These are phyloP conservation scores for Monilinia laxa DNA, from an alignment of 2,329 filamentous ascomycete species.

Conservation along the genomic window DNA sequence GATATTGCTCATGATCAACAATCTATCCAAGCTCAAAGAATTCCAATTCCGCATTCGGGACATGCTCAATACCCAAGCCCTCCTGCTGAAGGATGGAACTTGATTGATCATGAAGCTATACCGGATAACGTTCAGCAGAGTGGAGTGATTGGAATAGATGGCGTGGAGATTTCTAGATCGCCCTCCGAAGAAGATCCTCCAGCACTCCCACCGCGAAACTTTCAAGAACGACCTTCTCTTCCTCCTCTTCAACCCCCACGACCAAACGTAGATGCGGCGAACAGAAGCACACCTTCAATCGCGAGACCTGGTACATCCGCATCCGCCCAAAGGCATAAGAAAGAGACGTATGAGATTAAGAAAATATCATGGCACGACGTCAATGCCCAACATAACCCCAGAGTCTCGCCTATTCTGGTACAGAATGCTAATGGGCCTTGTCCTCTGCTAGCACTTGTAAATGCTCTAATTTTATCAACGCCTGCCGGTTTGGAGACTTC, in stretches of 20 bases:
- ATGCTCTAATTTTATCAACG: slow-evolving; percentile 83
- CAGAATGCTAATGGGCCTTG: slow-evolving; percentile 96
- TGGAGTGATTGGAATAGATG: slow-evolving; percentile 29
- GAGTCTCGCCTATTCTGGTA: slow-evolving; percentile 81
- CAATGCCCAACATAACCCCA: slow-evolving; percentile 57
- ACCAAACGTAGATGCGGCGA: slow-evolving; percentile 28
- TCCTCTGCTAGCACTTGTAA: slow-evolving; percentile 87
- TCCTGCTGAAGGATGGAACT: slow-evolving; percentile 36
- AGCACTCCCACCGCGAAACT: slow-evolving; percentile 35
- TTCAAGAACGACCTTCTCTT: slow-evolving; percentile 30
- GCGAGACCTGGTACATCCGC: slow-evolving; percentile 20
- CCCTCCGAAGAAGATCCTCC: slow-evolving; percentile 30
- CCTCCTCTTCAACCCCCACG: slow-evolving; percentile 36
- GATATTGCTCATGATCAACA: slow-evolving; percentile 28
- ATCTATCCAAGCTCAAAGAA: not conserved
- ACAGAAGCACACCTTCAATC: slow-evolving; percentile 27
- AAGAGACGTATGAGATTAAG: slow-evolving; percentile 89
- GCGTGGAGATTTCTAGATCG: slow-evolving; percentile 25
- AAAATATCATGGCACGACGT: slow-evolving; percentile 82
- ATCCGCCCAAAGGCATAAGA: slow-evolving; percentile 34
- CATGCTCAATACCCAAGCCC: slow-evolving; percentile 27
- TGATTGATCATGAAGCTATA: slow-evolving; percentile 34
- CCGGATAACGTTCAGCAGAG: slow-evolving; percentile 32
- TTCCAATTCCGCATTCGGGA: not conserved
- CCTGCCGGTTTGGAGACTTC: slow-evolving; percentile 65